Percentiles rank a stretch among this genome's conserved stretches.
Evolutionary conservation across 2,329 filamentous ascomycete species (phyloP).

Genomic region (Berkeleyomyces basicola): DNA sequence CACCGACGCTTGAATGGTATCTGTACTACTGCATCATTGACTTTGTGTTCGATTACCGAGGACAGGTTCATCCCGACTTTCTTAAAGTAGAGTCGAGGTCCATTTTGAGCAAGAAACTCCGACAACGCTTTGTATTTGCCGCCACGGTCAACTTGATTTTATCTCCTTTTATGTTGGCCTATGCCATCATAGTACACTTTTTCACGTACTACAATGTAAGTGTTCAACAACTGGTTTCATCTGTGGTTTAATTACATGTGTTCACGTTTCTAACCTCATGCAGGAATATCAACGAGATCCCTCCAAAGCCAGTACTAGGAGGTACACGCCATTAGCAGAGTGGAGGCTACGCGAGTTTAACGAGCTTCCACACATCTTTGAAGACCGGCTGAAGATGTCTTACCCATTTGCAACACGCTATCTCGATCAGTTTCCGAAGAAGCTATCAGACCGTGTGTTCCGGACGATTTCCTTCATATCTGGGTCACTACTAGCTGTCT

Average conservation of each 20-base stretch:
- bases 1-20: constrained; percentile 81
- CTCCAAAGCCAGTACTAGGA: constrained; percentile 66
- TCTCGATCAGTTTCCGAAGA: constrained; percentile 89
- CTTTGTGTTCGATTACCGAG: constrained; percentile 80
- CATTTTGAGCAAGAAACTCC: constrained; percentile 61
- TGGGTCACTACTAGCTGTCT: constrained; percentile 70
- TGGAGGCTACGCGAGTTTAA: constrained; percentile 99
- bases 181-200: constrained; percentile 77
- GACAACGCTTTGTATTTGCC: constrained; percentile 62
- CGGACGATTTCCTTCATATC: constrained; percentile 76
- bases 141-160: constrained; percentile 75
- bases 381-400: constrained; percentile 81
- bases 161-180: constrained; percentile 74
- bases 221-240: constrained; percentile 7
- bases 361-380: constrained; percentile 81
- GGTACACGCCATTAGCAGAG: constrained; percentile 83
- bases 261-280: not conserved
- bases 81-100: constrained; percentile 68
- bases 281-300: constrained; percentile 93
- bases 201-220: constrained; percentile 84
- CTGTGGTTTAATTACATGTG: not conserved
- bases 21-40: constrained; percentile 80
- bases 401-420: constrained; percentile 86
- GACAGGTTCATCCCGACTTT: constrained; percentile 74
- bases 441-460: constrained; percentile 74